phyloP scores from a whole-genome alignment of 192 early-diverging fungal species.

The Backusella morwellensis region DNA sequence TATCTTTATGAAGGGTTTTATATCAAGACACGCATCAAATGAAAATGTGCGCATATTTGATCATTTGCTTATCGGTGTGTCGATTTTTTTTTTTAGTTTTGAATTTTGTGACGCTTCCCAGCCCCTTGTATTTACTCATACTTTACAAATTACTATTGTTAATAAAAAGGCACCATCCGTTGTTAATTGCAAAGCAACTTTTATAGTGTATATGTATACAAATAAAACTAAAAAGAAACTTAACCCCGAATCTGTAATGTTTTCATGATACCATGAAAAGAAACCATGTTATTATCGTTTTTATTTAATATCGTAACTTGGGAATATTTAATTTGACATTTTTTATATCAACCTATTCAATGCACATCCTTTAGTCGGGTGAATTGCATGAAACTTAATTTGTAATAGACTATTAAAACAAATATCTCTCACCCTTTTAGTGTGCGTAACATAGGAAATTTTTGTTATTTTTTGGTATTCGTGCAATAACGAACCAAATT shows the following conservation, averaged over 20 bases:
- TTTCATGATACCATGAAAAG: neutral
- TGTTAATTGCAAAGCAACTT: neutral
- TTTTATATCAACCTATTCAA: neutral
- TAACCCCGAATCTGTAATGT: neutral
- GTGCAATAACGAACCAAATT: neutral
- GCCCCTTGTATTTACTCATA: neutral
- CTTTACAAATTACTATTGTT: neutral
- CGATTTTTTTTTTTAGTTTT: neutral
- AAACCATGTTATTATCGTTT: neutral
- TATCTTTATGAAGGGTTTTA: neutral
- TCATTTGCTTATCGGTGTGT: neutral
- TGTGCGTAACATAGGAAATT: neutral
- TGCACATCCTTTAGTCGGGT: too few species aligned
- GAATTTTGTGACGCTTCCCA: neutral
- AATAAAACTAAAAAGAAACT: neutral
- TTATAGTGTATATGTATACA: neutral
- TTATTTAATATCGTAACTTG: neutral
- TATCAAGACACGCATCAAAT: neutral
- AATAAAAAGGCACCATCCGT: neutral
- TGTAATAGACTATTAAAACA: neutral
- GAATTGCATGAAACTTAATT: neutral
- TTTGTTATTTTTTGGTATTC: neutral
- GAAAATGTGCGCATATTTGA: neutral
- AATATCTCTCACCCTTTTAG: neutral
- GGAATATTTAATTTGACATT: neutral